phyloP scores from a whole-genome alignment of 176 grass and related monocot species.

The Musa itinerans region DNA sequence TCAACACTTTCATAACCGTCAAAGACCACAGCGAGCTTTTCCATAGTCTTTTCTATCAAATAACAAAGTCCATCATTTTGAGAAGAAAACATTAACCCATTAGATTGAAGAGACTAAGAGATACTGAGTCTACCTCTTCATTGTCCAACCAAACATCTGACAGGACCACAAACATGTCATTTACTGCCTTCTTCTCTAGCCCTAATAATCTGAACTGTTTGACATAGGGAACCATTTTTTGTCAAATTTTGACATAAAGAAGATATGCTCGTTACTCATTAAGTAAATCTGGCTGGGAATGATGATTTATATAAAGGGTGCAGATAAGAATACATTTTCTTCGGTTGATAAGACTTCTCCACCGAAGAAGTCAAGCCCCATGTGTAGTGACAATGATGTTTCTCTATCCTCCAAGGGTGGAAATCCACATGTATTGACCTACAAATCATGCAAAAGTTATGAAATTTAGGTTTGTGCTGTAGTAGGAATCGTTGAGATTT shows the following conservation, averaged over 20 bases:
- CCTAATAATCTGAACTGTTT: conserved; percentile 57
- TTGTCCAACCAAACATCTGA: conserved; percentile 94
- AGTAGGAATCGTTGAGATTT: not conserved
- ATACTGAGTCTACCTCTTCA: conserved; percentile 55
- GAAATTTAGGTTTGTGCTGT: not conserved
- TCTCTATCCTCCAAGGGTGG: conserved; percentile 85
- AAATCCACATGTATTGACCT: conserved; percentile 99
- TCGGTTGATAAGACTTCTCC: conserved; percentile 65
- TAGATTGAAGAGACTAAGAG: conserved; percentile 15
- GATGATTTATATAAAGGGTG: not conserved
- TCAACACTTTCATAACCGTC: conserved; percentile 87
- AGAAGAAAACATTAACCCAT: conserved; percentile 20
- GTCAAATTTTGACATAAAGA: conserved; percentile 23
- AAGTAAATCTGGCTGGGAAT: not conserved
- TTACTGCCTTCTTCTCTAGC: conserved; percentile 71
- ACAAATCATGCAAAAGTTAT: conserved; percentile 18
- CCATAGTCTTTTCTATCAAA: conserved; percentile 75
- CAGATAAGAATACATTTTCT: conserved; percentile 54
- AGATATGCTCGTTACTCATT: conserved; percentile 3
- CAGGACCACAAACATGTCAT: conserved; percentile 96
- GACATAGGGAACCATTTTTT: conserved; percentile 12
- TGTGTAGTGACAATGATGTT: conserved; percentile 52
- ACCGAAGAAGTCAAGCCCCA: conserved; percentile 97
- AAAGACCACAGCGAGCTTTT: conserved; percentile 75
- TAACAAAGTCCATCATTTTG: conserved; percentile 27